Base-by-base conservation (phyloP, 495 filamentous ascomycete genomes). In the Extremus antarcticus region DNA sequence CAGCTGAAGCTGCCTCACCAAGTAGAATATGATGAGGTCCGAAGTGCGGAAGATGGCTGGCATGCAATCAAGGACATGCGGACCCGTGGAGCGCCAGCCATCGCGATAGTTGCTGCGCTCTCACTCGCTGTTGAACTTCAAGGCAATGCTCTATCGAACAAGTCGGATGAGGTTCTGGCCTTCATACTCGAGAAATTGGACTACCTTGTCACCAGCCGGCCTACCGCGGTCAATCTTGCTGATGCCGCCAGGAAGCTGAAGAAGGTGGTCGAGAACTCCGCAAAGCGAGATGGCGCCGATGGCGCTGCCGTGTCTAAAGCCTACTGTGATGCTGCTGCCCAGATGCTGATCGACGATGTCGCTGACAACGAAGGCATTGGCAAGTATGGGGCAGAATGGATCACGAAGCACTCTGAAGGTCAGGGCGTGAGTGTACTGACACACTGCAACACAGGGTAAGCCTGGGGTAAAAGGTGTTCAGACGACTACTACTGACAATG, bases 391-490 rank as follows among this genome's bases (percentile, higher is more conserved):
- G 87, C 89, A 2, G 78, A 82, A 59, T 98, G 91, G 87, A 82
- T 98, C 32, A 66, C 76, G 49, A 66, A 71, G 19, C 72, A 82
- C 59, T 40, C 63, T 58, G 39, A 59, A 48, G 52, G 74, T 29
- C 73, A 67, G 46, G 74, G 73, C 65, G 75, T 82, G 17, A 84
- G 83, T 10, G 83, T 97, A 25, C 67, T 98, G 58, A 98, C 92
- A 21, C 92, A 98, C 70, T 98, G 92, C 71, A 98, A 98, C 68
- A 97, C 92, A 2, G 94, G 92, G 79, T 88, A 74, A 50, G 78
- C 64, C 8, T 19, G 10, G 15, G 2, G 13, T 45, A 7, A 3
- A 23, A 38, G 13, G n/a, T 21, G 4, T 1, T 15, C 11, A 22
- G 46, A 25, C 32, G 41, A 53, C 24, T 23, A 23, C 50, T 55